Evolutionary conservation across 192 early-diverging fungal species (phyloP), one percentile per base, ranked within the genome.

Genomic region (Obelidium mucronatum): DNA sequence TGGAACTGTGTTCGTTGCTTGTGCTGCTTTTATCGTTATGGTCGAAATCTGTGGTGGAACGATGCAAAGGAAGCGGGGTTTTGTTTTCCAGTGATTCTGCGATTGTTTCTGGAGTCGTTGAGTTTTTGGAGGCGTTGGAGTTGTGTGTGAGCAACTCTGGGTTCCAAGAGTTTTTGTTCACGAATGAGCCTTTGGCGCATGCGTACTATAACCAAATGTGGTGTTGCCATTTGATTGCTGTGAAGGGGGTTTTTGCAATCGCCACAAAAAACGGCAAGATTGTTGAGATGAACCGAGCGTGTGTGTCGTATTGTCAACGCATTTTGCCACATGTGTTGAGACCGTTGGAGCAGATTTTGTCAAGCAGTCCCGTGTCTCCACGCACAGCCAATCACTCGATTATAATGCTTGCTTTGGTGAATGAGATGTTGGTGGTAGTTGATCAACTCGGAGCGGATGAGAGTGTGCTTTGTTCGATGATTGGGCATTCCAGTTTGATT

Each of bases 141-240:
- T 28, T 37, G 8, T 74, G 72, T 39, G 28, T 74, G 3, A 17
- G 40, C 4, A 63, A 63, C 40, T 30, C 58, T 1, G 36, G 36
- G 24, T 74, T 74, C 44, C 72, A 42, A 19, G 52, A 63, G 22
- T 40, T 74, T 28, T 1, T 74, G 40, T 74, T 74, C 59, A 62
- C 72, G 11, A 24, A 26, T 19, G 24, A 74, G 4, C 8, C 8
- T 6, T 6, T 44, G 8, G 72, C 72, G 0, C 72, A 74, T 37
- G 6, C 72, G 31, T 62, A 30, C 59, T 74, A 74, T 59, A 63
- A 63, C 39, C 72, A 74, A 62, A 63, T 74, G 11, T 74, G 72
- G 72, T 44, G 58, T 5, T 31, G 40, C 33, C n/a, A 30, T 48
- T 44, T 74, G 59, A 48, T 74, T 62, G 34, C 40, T 3, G 24